Base-by-base conservation (phyloP, 345 rosid genomes). In the Anastatica hierochuntica region DNA sequence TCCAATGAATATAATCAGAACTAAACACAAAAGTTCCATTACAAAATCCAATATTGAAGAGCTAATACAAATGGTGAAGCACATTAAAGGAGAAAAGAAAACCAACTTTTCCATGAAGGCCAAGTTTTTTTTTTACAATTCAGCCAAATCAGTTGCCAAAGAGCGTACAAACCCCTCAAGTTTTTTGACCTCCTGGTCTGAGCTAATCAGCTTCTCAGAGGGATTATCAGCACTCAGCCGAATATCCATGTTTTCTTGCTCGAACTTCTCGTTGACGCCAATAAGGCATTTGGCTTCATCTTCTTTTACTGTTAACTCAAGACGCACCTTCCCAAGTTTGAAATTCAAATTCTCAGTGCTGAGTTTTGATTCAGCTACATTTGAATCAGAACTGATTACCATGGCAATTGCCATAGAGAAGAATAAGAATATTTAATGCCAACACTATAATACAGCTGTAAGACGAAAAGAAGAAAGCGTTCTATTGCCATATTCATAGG, bases 91-190 rank as follows among this genome's bases (percentile, higher is more conserved):
- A n/a, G n/a, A n/a, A n/a, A n/a, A n/a, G n/a, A n/a, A n/a, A n/a
- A n/a, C n/a, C n/a, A 81, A 78, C 17, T 83, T 78, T 17, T 72
- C 66, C 3, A 5, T 39, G 48, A 79, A 75, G 64, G 18, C 51
- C 70, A 72, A 57, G 56, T 72, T 83, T 58, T 81, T 73, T 52
- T 64, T 69, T 33, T 85, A 85, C 76, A 88, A 35, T 58, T 68
- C 82, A 60, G 41, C 63, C 80, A 92, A 60, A 62, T 81, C 82
- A 1, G 68, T 52, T 36, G 76, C 60, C 58, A 77, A 60, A 36
- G 56, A 33, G 52, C 58, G 77, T 59, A 79, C 68, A 66, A 76
- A 77, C 12, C 64, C 70, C 64, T 81, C 78, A 0, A 88, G 78
- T 57, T 67, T 53, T 67, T 72, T 70, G 7, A 78, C 68, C 67